Conservation (phyloP, 164 flowering plant species). For the Cinnamomum chago region DNA sequence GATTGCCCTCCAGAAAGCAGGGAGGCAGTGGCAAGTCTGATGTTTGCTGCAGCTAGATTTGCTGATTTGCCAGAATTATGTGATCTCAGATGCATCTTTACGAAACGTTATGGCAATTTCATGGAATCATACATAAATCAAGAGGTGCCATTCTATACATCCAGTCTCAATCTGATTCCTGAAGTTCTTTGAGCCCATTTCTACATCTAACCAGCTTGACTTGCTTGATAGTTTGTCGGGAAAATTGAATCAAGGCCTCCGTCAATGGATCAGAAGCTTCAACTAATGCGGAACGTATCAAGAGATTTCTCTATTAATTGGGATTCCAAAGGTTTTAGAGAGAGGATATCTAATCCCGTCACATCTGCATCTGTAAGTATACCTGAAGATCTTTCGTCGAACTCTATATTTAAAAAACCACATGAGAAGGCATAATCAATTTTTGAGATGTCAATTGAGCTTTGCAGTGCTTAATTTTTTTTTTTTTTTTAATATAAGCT, state of each 20-base stretch:
- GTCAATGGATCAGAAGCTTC: conserved; percentile 56
- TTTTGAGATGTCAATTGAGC: too few species aligned
- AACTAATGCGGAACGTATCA: conserved; percentile 51
- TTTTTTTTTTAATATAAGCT: too few species aligned
- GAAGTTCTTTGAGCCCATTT: background rate
- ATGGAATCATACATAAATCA: conserved; percentile 52
- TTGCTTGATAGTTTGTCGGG: conserved; percentile 5
- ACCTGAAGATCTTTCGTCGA: background rate
- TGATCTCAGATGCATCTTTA: conserved; percentile 66
- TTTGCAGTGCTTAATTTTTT: too few species aligned
- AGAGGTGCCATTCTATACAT: conserved; percentile 35
- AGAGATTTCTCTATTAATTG: conserved; percentile 47
- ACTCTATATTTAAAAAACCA: background rate
- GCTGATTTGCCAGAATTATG: conserved; percentile 89
- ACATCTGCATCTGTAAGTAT: conserved; percentile 34
- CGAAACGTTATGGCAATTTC: conserved; percentile 63
- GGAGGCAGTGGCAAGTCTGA: conserved; percentile 72
- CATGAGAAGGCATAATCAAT: background rate
- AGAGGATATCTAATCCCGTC: conserved; percentile 32
- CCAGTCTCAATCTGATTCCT: background rate
- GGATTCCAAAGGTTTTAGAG: conserved; percentile 52
- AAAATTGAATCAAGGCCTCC: conserved; percentile 24
- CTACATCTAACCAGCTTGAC: conserved; percentile 1
- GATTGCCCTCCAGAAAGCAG: conserved; percentile 84
- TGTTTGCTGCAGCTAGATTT: conserved; percentile 92